Base-by-base conservation (phyloP, 2,329 filamentous ascomycete genomes). In the Penicillium thymicola region DNA sequence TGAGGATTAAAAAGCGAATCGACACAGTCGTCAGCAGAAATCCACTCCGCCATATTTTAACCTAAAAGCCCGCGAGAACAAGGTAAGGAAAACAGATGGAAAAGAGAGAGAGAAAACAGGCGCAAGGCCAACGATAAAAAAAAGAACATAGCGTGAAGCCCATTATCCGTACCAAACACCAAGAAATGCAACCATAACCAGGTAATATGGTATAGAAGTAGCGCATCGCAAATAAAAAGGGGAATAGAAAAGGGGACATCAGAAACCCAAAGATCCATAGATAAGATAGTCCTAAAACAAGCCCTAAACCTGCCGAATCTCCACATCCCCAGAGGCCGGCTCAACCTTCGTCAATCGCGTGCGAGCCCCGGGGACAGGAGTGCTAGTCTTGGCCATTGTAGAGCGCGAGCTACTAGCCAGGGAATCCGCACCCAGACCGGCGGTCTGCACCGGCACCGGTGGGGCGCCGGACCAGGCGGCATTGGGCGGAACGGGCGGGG, bases 401-500 rank as follows among this genome's bases (percentile, higher is more conserved):
- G 70, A 69, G 10, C 60, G 63, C 5, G 71, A 72, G 45, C 67
- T 70, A 46, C 67, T 70, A 3, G 67, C 66, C 28, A 69, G 38
- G 2, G 69, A 70, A 16, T 57, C 60, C 1, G 62, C 1, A 50
- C 28, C 44, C 59, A 64, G n/a, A 55, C 59, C 34, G 55, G 51
- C 10, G 36, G 51, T 50, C 57, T 58, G 27, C 49, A 53, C 48
- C 40, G 59, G 34, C 16, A 46, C 47, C 52, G 62, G 58, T n/a
- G 58, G 45, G 7, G 61, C 50, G n/a, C 52, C 49, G 13, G 61
- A 57, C 60, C 62, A 68, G 8, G 58, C 58, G n/a, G 48, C 54
- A 8, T 59, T 61, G 0, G 49, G 47, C 2, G 63, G 60, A 41
- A 55, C 64, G 44, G 51, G 56, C 55, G 18, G 59, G 60, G 59